phyloP scores from a whole-genome alignment of 1,284 basidiomycete genomes.

The Mixia osmundae region DNA sequence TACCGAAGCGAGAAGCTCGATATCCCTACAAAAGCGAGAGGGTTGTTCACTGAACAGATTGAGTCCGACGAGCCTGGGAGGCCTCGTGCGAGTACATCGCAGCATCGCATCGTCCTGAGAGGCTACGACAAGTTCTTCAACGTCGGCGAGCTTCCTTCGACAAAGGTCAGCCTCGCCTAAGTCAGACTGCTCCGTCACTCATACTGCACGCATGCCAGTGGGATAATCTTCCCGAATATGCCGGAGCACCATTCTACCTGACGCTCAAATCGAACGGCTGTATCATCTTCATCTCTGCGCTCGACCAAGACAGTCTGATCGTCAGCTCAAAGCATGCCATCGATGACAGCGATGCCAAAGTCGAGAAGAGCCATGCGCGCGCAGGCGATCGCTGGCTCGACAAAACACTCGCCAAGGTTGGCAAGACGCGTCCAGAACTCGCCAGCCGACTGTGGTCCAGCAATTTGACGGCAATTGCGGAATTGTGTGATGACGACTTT shows the following conservation, averaged over 20 bases:
- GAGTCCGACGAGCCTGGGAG: slow-evolving; percentile 15
- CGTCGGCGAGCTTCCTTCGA: slow-evolving; percentile 86
- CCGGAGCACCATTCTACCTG: slow-evolving; percentile 56
- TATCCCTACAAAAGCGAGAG: slow-evolving; percentile 74
- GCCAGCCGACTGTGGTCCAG: slow-evolving; percentile 53
- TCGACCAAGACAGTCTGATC: slow-evolving; percentile 48
- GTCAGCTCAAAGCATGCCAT: slow-evolving; percentile 83
- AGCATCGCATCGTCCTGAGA: slow-evolving; percentile 63
- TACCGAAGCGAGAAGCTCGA: no score
- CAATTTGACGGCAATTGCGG: slow-evolving; percentile 72
- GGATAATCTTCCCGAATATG: slow-evolving; percentile 45
- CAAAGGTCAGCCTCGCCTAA: slow-evolving; percentile 31
- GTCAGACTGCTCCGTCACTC: neutral
- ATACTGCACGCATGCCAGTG: slow-evolving; percentile 32
- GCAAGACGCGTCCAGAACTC: slow-evolving; percentile 46
- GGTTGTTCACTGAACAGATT: slow-evolving; percentile 42
- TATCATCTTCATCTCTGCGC: slow-evolving; percentile 82
- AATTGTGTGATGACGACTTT: slow-evolving; percentile 94
- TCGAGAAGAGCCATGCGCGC: slow-evolving; percentile 34
- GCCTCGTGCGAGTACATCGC: slow-evolving; percentile 24
- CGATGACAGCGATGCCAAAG: slow-evolving; percentile 33
- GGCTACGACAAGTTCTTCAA: slow-evolving; percentile 99
- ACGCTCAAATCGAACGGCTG: slow-evolving; percentile 95
- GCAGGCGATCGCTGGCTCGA: slow-evolving; percentile 63
- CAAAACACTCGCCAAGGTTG: slow-evolving; percentile 39